Conservation (phyloP, 2,329 filamentous ascomycete genomes). For the Fusarium euwallaceae region DNA sequence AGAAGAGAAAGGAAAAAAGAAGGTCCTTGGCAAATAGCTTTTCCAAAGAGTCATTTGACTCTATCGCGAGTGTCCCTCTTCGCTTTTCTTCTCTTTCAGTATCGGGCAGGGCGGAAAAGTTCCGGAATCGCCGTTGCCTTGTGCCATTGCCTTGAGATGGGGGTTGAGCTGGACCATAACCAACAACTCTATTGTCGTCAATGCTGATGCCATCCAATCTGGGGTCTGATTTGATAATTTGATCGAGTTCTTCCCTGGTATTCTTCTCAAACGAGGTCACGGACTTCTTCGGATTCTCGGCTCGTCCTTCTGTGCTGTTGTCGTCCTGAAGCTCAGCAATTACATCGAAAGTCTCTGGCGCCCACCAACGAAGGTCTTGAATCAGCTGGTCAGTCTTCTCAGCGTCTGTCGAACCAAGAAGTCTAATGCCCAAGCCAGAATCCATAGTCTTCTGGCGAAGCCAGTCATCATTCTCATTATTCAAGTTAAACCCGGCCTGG, state of each 20-base stretch:
- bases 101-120: background rate
- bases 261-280: too few relatives aligned
- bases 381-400: background rate
- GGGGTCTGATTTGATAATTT: background rate
- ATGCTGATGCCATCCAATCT: background rate
- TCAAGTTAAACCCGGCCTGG: fast-evolving
- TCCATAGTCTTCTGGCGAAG: background rate
- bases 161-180: background rate
- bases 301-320: background rate
- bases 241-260: background rate
- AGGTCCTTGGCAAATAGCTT: slow-evolving; percentile 8
- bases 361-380: background rate
- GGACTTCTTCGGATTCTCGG: background rate
- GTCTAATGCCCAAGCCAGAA: background rate
- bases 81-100: background rate
- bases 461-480: background rate
- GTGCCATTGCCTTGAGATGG: too few relatives aligned
- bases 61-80: background rate
- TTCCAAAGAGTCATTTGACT: background rate
- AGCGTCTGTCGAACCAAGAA: background rate
- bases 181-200: slow-evolving; percentile 2
- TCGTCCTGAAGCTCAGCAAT: background rate
- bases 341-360: background rate
- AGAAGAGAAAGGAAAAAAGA: slow-evolving; percentile 9
- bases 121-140: background rate